phyloP scores from a whole-genome alignment of 2,329 filamentous ascomycete genomes.

The Clonostachys chloroleuca region DNA sequence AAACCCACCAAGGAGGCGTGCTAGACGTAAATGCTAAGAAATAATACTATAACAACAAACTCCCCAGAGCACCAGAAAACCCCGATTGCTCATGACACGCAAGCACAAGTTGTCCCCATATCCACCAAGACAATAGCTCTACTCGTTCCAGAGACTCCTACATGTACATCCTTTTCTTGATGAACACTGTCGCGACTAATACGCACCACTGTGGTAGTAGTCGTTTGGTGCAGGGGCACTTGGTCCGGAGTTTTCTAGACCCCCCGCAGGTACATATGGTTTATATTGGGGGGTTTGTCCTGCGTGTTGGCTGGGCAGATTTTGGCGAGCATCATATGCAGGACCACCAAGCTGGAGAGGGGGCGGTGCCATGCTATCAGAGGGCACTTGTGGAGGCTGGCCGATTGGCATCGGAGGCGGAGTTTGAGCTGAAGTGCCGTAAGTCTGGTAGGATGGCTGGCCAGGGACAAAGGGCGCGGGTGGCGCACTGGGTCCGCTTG shows the following conservation, averaged over 20 bases:
- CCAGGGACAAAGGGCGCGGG: constrained; percentile 9
- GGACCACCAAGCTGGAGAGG: constrained; percentile 39
- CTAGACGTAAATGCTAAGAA: not conserved
- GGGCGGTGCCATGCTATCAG: constrained; percentile 28
- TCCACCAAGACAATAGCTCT: too few relatives aligned
- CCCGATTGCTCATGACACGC: not conserved
- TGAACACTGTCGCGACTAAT: constrained; percentile 4
- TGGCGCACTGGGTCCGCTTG: constrained; percentile 17
- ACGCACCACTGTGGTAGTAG: constrained; percentile 44
- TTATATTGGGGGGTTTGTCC: constrained; percentile 43
- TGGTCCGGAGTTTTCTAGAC: constrained; percentile 24
- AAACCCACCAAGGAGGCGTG: not conserved
- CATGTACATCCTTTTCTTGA: not conserved
- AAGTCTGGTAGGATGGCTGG: constrained; percentile 35
- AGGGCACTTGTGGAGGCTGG: constrained; percentile 20
- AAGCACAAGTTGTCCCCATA: too few relatives aligned
- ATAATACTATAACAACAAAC: not conserved
- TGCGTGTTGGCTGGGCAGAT: constrained; percentile 38
- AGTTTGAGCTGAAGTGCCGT: constrained; percentile 24
- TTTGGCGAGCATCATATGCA: constrained; percentile 44
- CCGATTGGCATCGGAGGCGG: constrained; percentile 36
- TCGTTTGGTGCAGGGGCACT: constrained; percentile 49
- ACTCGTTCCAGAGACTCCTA: not conserved
- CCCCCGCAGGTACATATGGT: constrained; percentile 49
- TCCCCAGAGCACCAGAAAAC: not conserved